Evolutionary conservation across 2,329 filamentous ascomycete species (phyloP).

Genomic region (Penicillium corylophilum): DNA sequence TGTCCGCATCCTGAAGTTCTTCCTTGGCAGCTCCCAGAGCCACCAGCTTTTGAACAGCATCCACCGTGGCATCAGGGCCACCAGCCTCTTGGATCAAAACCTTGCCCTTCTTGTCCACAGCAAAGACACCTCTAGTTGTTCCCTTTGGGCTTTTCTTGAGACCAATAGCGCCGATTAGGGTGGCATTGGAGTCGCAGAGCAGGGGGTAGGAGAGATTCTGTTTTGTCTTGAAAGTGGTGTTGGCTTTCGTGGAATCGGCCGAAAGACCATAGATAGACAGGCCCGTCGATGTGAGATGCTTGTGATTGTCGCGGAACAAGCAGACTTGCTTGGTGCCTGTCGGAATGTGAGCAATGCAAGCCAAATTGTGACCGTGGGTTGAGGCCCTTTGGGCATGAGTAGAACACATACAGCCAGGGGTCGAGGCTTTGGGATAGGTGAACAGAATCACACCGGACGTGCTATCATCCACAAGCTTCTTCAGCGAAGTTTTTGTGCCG

Average conservation of each 20-base stretch:
- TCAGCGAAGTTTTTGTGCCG: conserved; percentile 74
- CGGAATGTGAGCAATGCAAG: conserved; percentile 9
- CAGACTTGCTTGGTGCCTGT: conserved; percentile 90
- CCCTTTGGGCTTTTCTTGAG: conserved; percentile 80
- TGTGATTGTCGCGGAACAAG: conserved; percentile 84
- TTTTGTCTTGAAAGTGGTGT: conserved; percentile 89
- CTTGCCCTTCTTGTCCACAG: conserved; percentile 77
- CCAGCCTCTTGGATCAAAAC: conserved; percentile 73
- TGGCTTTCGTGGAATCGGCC: conserved; percentile 82
- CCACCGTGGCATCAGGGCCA: conserved; percentile 73
- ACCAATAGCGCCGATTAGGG: conserved; percentile 82
- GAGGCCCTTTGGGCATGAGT: not conserved
- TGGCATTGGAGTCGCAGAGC: conserved; percentile 74
- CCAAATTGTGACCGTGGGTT: not conserved
- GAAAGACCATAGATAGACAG: conserved; percentile 88
- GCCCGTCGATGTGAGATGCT: conserved; percentile 71
- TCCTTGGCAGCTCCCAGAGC: conserved; percentile 39
- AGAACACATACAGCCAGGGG: conserved; percentile 76
- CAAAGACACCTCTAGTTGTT: conserved; percentile 83
- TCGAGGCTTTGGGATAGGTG: conserved; percentile 93
- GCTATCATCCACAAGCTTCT: conserved; percentile 78
- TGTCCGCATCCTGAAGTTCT: conserved; percentile 9
- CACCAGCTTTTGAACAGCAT: conserved; percentile 72
- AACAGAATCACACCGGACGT: conserved; percentile 86
- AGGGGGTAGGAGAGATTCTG: conserved; percentile 86